phyloP scores from a whole-genome alignment of 2,329 filamentous ascomycete genomes.

The Ramularia collo-cygni region DNA sequence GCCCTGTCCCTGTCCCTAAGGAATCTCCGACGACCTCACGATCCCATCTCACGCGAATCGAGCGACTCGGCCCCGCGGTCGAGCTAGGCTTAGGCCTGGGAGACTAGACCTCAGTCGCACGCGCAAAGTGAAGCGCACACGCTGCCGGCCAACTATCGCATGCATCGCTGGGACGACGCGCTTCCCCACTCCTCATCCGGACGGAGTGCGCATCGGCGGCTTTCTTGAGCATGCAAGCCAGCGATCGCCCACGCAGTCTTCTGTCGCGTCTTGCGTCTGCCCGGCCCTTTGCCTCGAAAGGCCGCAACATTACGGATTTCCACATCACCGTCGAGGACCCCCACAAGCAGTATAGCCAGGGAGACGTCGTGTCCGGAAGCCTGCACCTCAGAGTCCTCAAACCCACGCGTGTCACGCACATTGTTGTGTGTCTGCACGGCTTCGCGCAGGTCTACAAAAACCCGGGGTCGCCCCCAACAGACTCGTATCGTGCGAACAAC shows the following conservation, averaged over 20 bases:
- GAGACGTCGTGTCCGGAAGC: conserved; percentile 65
- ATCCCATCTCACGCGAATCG: no score
- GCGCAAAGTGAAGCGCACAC: no score
- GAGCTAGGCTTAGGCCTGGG: no score
- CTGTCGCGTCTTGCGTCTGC: conserved; percentile 46
- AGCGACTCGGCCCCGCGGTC: no score
- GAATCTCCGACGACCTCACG: no score
- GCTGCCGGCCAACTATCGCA: no score
- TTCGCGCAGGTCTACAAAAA: conserved; percentile 74
- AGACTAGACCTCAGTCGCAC: no score
- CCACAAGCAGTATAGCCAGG: conserved; percentile 67
- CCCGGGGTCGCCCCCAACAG: conserved; percentile 51
- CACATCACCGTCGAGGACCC: conserved; percentile 71
- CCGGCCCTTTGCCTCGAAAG: conserved; percentile 48
- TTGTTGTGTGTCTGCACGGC: conserved; percentile 70
- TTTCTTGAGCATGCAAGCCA: no score
- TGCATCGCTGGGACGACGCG: no score
- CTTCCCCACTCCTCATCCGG: no score
- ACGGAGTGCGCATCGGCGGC: no score
- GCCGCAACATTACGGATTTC: conserved; percentile 69
- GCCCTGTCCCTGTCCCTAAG: no score
- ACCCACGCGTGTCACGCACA: conserved; percentile 69
- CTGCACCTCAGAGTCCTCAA: conserved; percentile 68
- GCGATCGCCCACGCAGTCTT: conserved; percentile 24
- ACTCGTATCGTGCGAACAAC: conserved; percentile 43